Evolutionary conservation across 768 basidiomycete genomes (phyloP).

Genomic region (Lyophyllum semitale): DNA sequence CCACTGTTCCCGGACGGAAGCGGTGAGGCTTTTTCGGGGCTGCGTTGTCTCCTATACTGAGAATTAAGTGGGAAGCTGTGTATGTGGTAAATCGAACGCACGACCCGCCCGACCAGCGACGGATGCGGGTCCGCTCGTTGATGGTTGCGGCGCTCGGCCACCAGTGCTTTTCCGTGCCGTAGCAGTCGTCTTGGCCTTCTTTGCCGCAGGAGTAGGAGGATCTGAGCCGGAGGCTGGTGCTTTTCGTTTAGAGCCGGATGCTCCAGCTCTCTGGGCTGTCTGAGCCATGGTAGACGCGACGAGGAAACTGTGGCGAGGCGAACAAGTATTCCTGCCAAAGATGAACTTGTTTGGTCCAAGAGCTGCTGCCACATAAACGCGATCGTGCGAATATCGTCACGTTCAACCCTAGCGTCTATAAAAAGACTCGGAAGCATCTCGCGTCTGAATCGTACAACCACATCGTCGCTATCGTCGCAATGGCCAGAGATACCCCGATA

Average conservation of each 20-base stretch:
- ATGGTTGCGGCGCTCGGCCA: slow-evolving; percentile 52
- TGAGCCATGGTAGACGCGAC: slow-evolving; percentile 56
- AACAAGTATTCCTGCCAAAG: neutral
- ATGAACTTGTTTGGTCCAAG: slow-evolving; percentile 30
- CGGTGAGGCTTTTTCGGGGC: slow-evolving; percentile 51
- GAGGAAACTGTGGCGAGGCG: neutral
- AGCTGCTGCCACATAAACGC: slow-evolving; percentile 10
- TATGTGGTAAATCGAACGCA: neutral
- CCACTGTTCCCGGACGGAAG: slow-evolving; percentile 90
- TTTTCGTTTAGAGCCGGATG: slow-evolving; percentile 48
- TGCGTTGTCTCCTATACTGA: neutral
- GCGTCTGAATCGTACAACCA: slow-evolving; percentile 3
- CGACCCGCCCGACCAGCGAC: slow-evolving; percentile 7
- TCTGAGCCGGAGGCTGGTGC: slow-evolving; percentile 43
- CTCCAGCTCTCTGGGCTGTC: slow-evolving; percentile 58
- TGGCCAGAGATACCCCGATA: slow-evolving; percentile 37
- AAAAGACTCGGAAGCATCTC: too few relatives aligned
- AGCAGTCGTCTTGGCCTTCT: slow-evolving; percentile 45
- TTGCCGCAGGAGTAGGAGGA: slow-evolving; percentile 48
- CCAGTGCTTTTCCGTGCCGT: slow-evolving; percentile 90
- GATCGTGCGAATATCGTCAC: slow-evolving; percentile 14
- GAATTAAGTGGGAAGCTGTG: neutral
- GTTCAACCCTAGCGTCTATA: neutral
- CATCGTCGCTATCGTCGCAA: slow-evolving; percentile 12
- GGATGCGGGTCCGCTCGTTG: slow-evolving; percentile 17